Base-by-base conservation (phyloP, 805 yeast genomes). In the fission yeast (Schizosaccharomyces pombe) region DNA sequence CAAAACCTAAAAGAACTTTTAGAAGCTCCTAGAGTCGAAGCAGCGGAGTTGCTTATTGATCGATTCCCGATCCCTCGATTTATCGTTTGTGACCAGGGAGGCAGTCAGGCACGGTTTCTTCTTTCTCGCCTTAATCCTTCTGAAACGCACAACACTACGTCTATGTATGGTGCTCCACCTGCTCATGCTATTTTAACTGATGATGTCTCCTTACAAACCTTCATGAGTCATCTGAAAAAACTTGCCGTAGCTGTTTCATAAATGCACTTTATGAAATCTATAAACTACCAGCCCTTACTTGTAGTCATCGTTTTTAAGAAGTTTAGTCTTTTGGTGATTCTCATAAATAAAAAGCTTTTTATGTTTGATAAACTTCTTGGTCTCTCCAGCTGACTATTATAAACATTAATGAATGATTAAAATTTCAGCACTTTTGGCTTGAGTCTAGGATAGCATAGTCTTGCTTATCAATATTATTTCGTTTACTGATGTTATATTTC, bases 21-120 rank as follows among this genome's bases (percentile, higher is more conserved):
- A 62, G 89, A 85, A 57, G 87, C 80, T 59, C 95, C 98, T 51
- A 80, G 85, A 63, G 75, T 75, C 55, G 99, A 91, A 68, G 97
- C 97, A 24, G 89, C 94, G 5, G 85, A 82, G 61, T 73, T 93
- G 59, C 77, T 91, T 62, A 77, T 82, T 39, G 97, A 91, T 65
- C 77, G 99, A 65, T 89, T 85, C 78, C 99, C 99, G 62, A 74
- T 91, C 64, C 99, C 99, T 52, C 78, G 98, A 69, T 91, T 89
- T 64, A 87, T 91, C 61, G 95, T 89, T 62, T 85, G 95, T 57
- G 96, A 89, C 65, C 96, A 89, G 62, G 97, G 98, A 62, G 96
- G 95, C 55, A 87, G 96, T 14, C 99, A 91, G 70, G 96, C 97
- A 2, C 80, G 99, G 70, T 91, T 91, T 74, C 74, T 91, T 68